Evolutionary conservation across 2,329 filamentous ascomycete species (phyloP).

Genomic region (Ilyonectria destructans): DNA sequence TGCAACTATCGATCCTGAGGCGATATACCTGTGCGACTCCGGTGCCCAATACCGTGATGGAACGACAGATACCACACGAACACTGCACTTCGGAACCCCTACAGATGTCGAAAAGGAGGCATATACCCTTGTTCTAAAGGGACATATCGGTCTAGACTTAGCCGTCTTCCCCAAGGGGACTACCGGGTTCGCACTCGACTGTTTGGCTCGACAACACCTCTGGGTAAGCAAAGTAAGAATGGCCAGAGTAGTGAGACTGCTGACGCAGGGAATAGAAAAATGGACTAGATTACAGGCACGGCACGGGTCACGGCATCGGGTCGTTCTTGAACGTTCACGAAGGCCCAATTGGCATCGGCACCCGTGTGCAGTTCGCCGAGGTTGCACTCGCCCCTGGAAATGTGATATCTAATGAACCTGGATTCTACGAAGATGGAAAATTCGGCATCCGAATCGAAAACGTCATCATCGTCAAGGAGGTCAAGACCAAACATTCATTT

Average conservation of each 20-base stretch:
- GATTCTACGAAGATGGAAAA: constrained; percentile 95
- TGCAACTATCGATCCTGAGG: constrained; percentile 85
- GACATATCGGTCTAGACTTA: constrained; percentile 89
- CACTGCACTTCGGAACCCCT: constrained; percentile 91
- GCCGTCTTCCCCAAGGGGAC: constrained; percentile 96
- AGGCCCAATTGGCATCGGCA: constrained; percentile 96
- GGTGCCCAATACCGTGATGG: constrained; percentile 97
- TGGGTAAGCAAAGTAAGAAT: constrained; percentile 74
- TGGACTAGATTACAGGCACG: constrained; percentile 95
- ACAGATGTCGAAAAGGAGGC: constrained; percentile 88
- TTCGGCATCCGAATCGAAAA: constrained; percentile 99
- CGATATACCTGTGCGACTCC: constrained; percentile 96
- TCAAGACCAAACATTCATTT: constrained; percentile 89
- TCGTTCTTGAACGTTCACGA: constrained; percentile 98
- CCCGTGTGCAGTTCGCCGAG: constrained; percentile 91
- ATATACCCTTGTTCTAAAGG: constrained; percentile 95
- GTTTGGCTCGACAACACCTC: constrained; percentile 89
- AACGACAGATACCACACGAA: constrained; percentile 96
- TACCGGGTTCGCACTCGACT: constrained; percentile 92
- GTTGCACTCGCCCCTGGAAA: constrained; percentile 93
- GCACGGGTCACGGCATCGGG: constrained; percentile 95
- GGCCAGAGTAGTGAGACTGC: not conserved
- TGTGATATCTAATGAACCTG: constrained; percentile 95
- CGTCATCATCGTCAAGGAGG: constrained; percentile 90
- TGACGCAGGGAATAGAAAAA: constrained; percentile 59